Percentiles rank a stretch among this genome's conserved stretches.
phyloP scores from a whole-genome alignment of 345 rosid genomes.

The Erucastrum elatum region DNA sequence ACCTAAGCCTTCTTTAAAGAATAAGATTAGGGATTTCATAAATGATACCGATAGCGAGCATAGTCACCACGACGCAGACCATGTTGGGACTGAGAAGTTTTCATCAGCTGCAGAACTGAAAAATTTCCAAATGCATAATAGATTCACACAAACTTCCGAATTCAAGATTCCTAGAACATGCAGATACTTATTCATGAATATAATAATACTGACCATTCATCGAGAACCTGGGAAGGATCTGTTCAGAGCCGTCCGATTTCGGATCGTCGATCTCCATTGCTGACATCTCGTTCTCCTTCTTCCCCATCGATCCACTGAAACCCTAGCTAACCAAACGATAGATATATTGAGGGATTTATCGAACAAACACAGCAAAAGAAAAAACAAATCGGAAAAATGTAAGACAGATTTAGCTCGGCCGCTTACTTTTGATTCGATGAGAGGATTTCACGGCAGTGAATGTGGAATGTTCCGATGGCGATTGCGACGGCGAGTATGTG shows the following conservation, averaged over 20 bases:
- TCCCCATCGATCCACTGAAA: constrained; percentile 44
- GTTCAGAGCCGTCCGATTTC: constrained; percentile 53
- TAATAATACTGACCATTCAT: constrained; percentile 58
- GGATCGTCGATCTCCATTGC: constrained; percentile 80
- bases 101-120: constrained; percentile 84
- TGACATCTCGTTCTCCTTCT: constrained; percentile 45
- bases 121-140: not conserved
- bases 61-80: constrained; percentile 97
- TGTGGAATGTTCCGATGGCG: constrained; percentile 17
- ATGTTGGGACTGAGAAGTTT: constrained; percentile 95
- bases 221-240: constrained; percentile 68
- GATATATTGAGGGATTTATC: not conserved
- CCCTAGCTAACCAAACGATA: not conserved
- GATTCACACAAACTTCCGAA: not conserved
- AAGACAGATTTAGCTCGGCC: not conserved
- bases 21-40: constrained; percentile 7
- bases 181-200: not conserved
- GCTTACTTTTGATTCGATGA: constrained; percentile 1
- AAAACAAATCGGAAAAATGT: not conserved
- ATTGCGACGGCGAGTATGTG: constrained; percentile 7
- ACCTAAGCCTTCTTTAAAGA: not conserved
- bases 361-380: not conserved
- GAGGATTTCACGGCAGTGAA: not conserved
- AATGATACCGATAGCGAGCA: constrained; percentile 73
- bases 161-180: constrained; percentile 15